Evolutionary conservation across 129 eudicot species (phyloP), one percentile per base, ranked within the genome.

Genomic region (Sambucus nigra): DNA sequence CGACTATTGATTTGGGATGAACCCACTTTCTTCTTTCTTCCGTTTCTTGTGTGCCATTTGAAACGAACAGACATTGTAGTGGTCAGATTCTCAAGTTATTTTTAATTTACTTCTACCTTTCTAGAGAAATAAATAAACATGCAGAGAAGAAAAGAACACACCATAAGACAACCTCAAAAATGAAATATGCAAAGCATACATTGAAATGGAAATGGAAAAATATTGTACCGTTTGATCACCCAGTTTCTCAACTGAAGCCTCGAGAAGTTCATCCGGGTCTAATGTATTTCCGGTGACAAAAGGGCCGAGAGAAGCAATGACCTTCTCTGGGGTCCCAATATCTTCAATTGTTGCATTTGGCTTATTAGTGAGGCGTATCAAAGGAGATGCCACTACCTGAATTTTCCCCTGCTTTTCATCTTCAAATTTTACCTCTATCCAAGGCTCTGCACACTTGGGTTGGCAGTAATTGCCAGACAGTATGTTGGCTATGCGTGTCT

Each of bases 361-460:
- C 63, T 86, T 92, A 72, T 92, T 92, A 58, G 99, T 92, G 10
- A 92, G 77, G 14, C 99, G 87, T 13, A 92, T 82, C 18, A 92
- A 66, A 25, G 99, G 99, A 26, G 99, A 86, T 44, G 99, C 99
- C 28, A 86, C 96, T 21, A 92, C 96, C 74, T 92, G 99, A 55
- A 92, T 67, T 61, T 82, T 92, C 4, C 99, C 99, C 63, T 92
- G 96, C 22, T 76, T 86, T 47, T 82, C 96, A 40, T 92, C 84
- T 69, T 92, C 99, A 56, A 92, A 92, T 65, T 92, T 92, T n/a
- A 92, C 99, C 83, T 92, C 99, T n/a, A 92, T 67, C 99, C 99
- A 92, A 15, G 99, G 99, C 80, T 92, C 99, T 15, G 99, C 99
- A 24, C 99, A 92, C 71, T 92, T 92, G 32, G 99, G 96, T 53